Conservation (phyloP, 2,329 filamentous ascomycete genomes). For the Furcasterigmium furcatum region DNA sequence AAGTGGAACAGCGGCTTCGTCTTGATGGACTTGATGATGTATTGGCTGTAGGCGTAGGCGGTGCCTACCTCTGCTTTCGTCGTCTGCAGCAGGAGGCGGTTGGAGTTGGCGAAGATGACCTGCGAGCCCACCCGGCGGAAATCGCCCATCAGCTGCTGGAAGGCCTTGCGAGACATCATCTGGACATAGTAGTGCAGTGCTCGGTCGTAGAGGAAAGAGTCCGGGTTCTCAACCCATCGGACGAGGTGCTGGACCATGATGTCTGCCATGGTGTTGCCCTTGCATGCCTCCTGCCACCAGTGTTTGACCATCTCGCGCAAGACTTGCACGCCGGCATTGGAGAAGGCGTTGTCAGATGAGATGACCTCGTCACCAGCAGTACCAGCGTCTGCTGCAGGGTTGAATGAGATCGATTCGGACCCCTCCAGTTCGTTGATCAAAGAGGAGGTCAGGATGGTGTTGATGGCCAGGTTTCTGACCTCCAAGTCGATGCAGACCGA, state of each 20-base stretch:
- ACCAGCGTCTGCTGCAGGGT: constrained; percentile 65
- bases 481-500: constrained; percentile 96
- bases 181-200: constrained; percentile 96
- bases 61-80: constrained; percentile 96
- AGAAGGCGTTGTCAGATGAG: constrained; percentile 62
- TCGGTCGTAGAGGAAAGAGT: constrained; percentile 92
- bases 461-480: constrained; percentile 92
- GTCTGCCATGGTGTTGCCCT: constrained; percentile 90
- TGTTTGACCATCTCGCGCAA: constrained; percentile 97
- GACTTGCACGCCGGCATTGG: constrained; percentile 85
- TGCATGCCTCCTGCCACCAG: constrained; percentile 95
- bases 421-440: constrained; percentile 96
- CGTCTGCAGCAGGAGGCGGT: constrained; percentile 86
- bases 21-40: constrained; percentile 97
- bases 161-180: constrained; percentile 96
- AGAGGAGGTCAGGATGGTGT: constrained; percentile 94
- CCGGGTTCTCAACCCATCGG: constrained; percentile 92
- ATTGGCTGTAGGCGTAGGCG: constrained; percentile 94
- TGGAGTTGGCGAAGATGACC: constrained; percentile 90
- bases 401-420: constrained; percentile 81
- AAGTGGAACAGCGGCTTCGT: constrained; percentile 95
- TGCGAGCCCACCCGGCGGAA: constrained; percentile 94
- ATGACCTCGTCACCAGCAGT: constrained; percentile 59
- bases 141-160: constrained; percentile 95
- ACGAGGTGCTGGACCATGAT: constrained; percentile 96